Base-by-base conservation (phyloP, 192 early-diverging fungal genomes). In the Podila verticillata region DNA sequence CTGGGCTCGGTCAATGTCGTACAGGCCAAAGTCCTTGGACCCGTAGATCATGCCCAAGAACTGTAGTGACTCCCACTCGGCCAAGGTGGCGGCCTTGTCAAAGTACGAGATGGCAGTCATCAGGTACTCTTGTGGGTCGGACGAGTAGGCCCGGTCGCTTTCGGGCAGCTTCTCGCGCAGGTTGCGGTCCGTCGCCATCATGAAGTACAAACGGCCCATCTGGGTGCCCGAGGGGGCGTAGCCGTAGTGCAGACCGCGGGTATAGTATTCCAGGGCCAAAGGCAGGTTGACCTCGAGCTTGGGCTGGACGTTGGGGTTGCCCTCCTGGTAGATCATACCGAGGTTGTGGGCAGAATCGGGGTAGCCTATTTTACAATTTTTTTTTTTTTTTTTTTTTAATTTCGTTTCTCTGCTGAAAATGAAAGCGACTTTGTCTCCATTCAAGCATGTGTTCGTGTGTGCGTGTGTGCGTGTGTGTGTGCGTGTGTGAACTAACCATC, bases 311-410 rank as follows among this genome's bases (percentile, higher is more conserved):
- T 74, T 72, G 26, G 66, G 64, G 54, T 73, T 70, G 30, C 81
- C 81, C 32, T 83, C 87, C 58, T 88, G 84, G 66, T 86, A 83
- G 32, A 88, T 82, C 62, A 88, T 82, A 36, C 71, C 87, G 24
- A 88, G 66, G 68, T 88, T 88, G 62, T 88, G 87, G 4, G 87
- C 87, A 47, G 87, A 73, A 32, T 88, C 87, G 10, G 87, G 87
- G 51, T 75, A 88, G 9, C 87, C 86, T 87, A 65, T n/a, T n/a
- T n/a, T n/a, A n/a, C n/a, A n/a, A n/a, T n/a, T n/a, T n/a, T n/a
- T n/a, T n/a, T n/a, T n/a, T n/a, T n/a, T n/a, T n/a, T n/a, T n/a
- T n/a, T n/a, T n/a, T n/a, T n/a, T n/a, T n/a, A n/a, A n/a, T n/a
- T n/a, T n/a, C n/a, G n/a, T n/a, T n/a, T 17, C 39, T 44, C 12